A percentile compares a stretch with the other conserved stretches of the same genome.
These are phyloP conservation scores for Pelargonium citronellum DNA, from an alignment of 441 rosid species.

Conservation along the genomic window DNA sequence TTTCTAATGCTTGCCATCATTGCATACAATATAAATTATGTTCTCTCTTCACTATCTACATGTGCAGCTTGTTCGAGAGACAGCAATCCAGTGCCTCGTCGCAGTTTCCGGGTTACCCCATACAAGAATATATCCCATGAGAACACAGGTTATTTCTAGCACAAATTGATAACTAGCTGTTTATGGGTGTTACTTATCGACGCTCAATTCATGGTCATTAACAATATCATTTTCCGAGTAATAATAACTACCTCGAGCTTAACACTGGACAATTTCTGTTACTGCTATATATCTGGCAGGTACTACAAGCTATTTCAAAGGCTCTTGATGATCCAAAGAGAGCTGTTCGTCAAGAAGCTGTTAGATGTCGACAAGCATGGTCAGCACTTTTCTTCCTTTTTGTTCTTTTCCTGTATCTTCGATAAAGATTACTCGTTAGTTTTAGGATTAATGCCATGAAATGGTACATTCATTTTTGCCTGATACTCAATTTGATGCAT, in stretches of 20 bases:
- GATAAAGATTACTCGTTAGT: neutral
- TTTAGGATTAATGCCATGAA: too few relatives aligned
- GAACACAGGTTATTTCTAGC: conserved; percentile 50
- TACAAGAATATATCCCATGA: conserved; percentile 61
- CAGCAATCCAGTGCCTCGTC: conserved; percentile 73
- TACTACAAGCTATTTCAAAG: conserved; percentile 46
- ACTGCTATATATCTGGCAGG: conserved; percentile 32
- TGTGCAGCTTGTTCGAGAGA: conserved; percentile 71
- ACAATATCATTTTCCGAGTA: too few relatives aligned
- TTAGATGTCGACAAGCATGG: conserved; percentile 80
- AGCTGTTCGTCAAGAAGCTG: conserved; percentile 73
- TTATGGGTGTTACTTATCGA: neutral
- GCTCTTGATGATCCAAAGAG: conserved; percentile 84
- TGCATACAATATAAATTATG: neutral
- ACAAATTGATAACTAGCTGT: neutral
- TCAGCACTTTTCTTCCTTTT: conserved; percentile 23
- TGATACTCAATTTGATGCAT: too few relatives aligned
- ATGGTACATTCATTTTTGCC: too few relatives aligned
- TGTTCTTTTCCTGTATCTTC: neutral
- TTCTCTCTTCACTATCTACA: conserved; percentile 10
- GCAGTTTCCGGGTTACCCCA: conserved; percentile 67
- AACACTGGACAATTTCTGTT: neutral
- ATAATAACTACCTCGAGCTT: too few relatives aligned
- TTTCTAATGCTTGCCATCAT: neutral
- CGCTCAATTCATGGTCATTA: neutral